A percentile compares a stretch with the other conserved stretches of the same genome.
These are phyloP conservation scores for Pelargonium myrrhifolium DNA, from an alignment of 441 rosid species.

Conservation along the genomic window DNA sequence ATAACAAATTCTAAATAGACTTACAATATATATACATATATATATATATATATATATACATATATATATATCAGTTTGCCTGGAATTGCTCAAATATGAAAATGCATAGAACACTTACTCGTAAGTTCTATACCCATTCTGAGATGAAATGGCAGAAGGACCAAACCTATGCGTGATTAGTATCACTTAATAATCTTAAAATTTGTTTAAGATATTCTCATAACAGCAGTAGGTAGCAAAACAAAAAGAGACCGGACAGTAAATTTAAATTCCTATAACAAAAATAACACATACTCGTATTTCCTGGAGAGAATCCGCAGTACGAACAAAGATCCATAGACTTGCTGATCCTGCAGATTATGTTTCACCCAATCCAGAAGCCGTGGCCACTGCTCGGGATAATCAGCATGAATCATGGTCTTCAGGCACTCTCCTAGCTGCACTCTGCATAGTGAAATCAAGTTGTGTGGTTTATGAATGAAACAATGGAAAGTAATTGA, in stretches of 20 bases:
- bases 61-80: too few relatives aligned
- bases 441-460: constrained; percentile 38
- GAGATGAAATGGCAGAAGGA: not conserved
- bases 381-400: constrained; percentile 92
- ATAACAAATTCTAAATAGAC: not conserved
- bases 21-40: not conserved
- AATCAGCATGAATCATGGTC: constrained; percentile 89
- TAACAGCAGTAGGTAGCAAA: too few relatives aligned
- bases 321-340: constrained; percentile 77
- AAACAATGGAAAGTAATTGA: not conserved
- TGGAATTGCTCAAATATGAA: not conserved
- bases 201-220: not conserved
- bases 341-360: constrained; percentile 81
- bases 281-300: constrained; percentile 65
- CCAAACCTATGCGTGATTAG: not conserved
- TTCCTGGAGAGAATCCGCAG: constrained; percentile 81
- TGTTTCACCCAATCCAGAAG: constrained; percentile 84
- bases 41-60: too few relatives aligned
- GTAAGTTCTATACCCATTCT: not conserved
- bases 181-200: not conserved
- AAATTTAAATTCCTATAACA: not conserved
- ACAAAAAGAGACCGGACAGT: too few relatives aligned
- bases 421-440: constrained; percentile 95
- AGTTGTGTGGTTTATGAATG: not conserved
- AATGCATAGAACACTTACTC: not conserved